These are phyloP conservation scores for Leptomonas seymouri DNA, from an alignment of 208 protist species.

Conservation along the genomic window DNA sequence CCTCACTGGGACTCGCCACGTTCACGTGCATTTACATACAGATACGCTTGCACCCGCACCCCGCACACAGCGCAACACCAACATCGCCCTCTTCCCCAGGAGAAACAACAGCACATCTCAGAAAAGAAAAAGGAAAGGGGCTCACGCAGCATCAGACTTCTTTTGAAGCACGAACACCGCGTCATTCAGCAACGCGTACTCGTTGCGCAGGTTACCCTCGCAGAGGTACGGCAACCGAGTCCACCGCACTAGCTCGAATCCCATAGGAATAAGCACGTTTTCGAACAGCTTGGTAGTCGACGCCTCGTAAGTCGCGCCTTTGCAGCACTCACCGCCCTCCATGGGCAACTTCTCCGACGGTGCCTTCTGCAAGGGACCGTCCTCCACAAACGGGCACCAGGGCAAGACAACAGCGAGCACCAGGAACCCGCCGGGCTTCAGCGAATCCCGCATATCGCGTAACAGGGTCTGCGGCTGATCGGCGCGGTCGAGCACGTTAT, in stretches of 20 bases:
- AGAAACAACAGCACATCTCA: too few species aligned
- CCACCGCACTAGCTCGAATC: conserved; percentile 86
- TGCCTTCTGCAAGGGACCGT: conserved; percentile 47
- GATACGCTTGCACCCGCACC: too few species aligned
- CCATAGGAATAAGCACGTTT: conserved; percentile 75
- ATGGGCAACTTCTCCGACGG: conserved; percentile 78
- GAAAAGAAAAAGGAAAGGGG: conserved; percentile 23
- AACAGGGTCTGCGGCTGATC: conserved; percentile 72
- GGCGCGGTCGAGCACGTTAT: conserved; percentile 87
- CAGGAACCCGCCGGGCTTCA: conserved; percentile 56
- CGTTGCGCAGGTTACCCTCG: conserved; percentile 71
- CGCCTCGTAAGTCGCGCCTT: conserved; percentile 71
- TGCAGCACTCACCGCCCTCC: conserved; percentile 77
- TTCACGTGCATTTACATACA: too few species aligned
- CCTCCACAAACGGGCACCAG: conserved; percentile 90
- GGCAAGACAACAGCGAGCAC: conserved; percentile 86
- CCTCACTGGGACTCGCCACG: too few species aligned
- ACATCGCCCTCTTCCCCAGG: too few species aligned
- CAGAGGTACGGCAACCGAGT: conserved; percentile 83
- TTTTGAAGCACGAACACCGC: conserved; percentile 74
- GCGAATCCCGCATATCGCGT: conserved; percentile 59
- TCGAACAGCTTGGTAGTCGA: conserved; percentile 66
- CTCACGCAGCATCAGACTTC: background rate
- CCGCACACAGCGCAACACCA: too few species aligned
- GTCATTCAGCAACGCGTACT: conserved; percentile 81